Evolutionary conservation across 1,284 basidiomycete species (phyloP).

Genomic region (Cystobasidium slooffiae): DNA sequence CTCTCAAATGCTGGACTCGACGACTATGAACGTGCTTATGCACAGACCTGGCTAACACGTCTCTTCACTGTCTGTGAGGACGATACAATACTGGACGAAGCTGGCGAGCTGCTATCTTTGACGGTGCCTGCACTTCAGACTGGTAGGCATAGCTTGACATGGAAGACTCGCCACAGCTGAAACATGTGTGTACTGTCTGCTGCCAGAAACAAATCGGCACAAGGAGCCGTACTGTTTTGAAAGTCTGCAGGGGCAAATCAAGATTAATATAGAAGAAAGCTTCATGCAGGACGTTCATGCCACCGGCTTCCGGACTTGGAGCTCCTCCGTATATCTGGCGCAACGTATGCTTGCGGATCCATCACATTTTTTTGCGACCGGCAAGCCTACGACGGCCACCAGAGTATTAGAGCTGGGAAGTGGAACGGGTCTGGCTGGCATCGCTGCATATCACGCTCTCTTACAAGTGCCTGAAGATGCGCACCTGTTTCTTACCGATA

Average conservation of each 20-base stretch:
- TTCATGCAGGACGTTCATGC: constrained; percentile 37
- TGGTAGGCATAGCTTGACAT: background rate
- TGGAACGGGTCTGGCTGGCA: constrained; percentile 41
- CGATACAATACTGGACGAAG: constrained; percentile 20
- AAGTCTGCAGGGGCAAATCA: background rate
- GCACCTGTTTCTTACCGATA: constrained; percentile 24
- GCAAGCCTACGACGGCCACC: background rate
- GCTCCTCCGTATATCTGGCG: constrained; percentile 29
- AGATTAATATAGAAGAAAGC: constrained; percentile 14
- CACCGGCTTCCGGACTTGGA: constrained; percentile 40
- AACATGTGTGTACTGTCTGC: background rate
- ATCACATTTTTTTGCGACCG: background rate
- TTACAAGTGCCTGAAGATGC: background rate
- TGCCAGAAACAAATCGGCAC: constrained; percentile 1
- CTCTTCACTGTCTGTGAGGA: constrained; percentile 18
- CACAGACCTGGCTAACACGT: constrained; percentile 30
- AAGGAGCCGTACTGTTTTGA: background rate
- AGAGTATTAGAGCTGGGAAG: constrained; percentile 36
- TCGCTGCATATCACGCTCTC: constrained; percentile 25
- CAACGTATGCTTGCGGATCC: constrained; percentile 16
- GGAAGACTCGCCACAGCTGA: background rate
- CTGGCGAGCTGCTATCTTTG: constrained; percentile 2
- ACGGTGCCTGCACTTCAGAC: background rate
- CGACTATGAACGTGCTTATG: constrained; percentile 1
- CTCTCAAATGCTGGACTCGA: background rate